These are phyloP conservation scores for Wickerhamiella sergipiensis DNA, from an alignment of 805 yeast genomes.

Conservation along the genomic window DNA sequence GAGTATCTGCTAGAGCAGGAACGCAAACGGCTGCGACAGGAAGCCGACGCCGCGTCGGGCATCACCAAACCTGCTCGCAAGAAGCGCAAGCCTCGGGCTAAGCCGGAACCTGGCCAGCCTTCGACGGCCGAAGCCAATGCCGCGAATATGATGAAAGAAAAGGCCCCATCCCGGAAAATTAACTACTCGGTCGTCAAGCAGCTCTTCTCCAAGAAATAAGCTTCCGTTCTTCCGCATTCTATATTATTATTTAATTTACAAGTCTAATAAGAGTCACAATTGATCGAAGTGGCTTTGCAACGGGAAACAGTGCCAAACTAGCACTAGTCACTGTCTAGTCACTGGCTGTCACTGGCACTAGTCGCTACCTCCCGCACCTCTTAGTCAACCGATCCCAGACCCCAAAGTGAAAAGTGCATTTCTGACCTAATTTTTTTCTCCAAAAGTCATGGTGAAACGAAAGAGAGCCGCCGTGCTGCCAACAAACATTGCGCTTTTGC, in stretches of 20 bases:
- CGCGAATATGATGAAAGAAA: slow-evolving; percentile 57
- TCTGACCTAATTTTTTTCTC: background rate
- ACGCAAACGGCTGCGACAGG: slow-evolving; percentile 63
- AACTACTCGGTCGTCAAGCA: slow-evolving; percentile 67
- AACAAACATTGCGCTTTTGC: slow-evolving; percentile 78
- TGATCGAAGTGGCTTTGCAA: too few species aligned
- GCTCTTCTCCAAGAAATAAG: slow-evolving; percentile 16
- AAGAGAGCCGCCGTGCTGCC: slow-evolving; percentile 91
- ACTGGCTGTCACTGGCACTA: too few species aligned
- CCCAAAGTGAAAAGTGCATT: background rate
- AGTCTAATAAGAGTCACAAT: too few species aligned
- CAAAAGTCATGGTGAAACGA: slow-evolving; percentile 54
- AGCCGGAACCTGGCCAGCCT: slow-evolving; percentile 23
- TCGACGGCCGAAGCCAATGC: slow-evolving; percentile 68
- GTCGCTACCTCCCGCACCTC: too few species aligned
- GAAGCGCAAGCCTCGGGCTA: slow-evolving; percentile 25
- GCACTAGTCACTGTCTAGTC: too few species aligned
- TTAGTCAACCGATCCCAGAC: too few species aligned
- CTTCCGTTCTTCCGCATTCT: too few species aligned
- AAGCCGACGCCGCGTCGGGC: slow-evolving; percentile 81
- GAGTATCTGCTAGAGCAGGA: slow-evolving; percentile 81
- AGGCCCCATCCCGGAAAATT: slow-evolving; percentile 74
- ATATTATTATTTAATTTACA: too few species aligned
- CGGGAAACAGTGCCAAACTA: too few species aligned
- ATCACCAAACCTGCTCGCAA: slow-evolving; percentile 37